Evolutionary conservation across 768 basidiomycete species (phyloP).

Genomic region (Auriscalpium microsporum): DNA sequence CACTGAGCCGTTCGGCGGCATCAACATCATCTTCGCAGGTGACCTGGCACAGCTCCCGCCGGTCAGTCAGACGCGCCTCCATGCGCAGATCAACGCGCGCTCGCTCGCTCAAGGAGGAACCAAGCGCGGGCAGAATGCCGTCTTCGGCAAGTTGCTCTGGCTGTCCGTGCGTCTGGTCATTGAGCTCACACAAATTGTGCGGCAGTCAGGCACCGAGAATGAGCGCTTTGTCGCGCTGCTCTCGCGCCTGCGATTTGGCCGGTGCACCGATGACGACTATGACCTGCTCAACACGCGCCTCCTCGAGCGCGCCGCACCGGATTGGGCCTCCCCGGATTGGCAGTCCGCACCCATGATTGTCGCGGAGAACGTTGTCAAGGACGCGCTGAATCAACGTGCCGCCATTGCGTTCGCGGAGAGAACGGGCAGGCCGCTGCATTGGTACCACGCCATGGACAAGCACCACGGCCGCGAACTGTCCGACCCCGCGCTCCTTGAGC

Average conservation of each 20-base stretch:
- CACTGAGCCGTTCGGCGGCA: slow-evolving; percentile 25
- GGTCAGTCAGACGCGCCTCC: slow-evolving; percentile 10
- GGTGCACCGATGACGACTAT: slow-evolving; percentile 2
- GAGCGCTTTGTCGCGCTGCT: not conserved
- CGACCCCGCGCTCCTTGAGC: not conserved
- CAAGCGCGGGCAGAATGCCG: not conserved
- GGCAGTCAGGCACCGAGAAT: not conserved
- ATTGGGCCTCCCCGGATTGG: slow-evolving; percentile 12
- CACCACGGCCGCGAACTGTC: not conserved
- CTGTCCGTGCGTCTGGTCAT: not conserved
- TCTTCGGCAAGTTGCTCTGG: not conserved
- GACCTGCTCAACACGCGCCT: not conserved
- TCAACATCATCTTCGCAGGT: slow-evolving; percentile 22
- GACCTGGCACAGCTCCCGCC: slow-evolving; percentile 37
- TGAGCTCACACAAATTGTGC: not conserved
- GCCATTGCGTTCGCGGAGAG: slow-evolving; percentile 21
- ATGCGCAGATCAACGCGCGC: too few relatives aligned
- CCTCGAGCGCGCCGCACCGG: slow-evolving; percentile 1
- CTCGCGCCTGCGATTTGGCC: not conserved
- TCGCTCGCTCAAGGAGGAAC: too few relatives aligned
- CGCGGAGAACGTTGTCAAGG: slow-evolving; percentile 27
- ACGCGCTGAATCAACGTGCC: slow-evolving; percentile 25
- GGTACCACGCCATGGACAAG: not conserved
- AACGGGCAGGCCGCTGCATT: not conserved
- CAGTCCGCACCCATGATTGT: slow-evolving; percentile 28